phyloP scores from a whole-genome alignment of 148 eudicot genomes.

The Fagopyrum esculentum region DNA sequence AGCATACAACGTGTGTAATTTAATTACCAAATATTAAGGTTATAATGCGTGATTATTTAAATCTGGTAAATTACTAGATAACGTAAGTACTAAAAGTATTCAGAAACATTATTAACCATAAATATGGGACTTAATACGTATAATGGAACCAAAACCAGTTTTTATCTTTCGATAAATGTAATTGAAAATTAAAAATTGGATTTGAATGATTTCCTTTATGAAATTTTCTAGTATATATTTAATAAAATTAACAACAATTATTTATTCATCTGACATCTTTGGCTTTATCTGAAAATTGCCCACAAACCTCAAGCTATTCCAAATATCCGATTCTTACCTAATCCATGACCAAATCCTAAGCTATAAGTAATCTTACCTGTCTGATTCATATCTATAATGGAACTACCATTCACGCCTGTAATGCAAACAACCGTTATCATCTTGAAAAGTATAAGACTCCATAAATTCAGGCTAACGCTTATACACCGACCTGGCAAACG shows the following conservation, averaged over 20 bases:
- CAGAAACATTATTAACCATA: not conserved
- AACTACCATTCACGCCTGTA: not conserved
- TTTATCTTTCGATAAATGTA: too few species aligned
- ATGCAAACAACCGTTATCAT: not conserved
- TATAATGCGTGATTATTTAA: not conserved
- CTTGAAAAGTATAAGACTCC: not conserved
- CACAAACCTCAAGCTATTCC: not conserved
- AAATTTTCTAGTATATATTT: too few species aligned
- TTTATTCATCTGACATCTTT: not conserved
- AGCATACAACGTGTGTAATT: too few species aligned
- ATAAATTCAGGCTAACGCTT: slow-evolving; percentile 1
- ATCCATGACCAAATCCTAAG: not conserved
- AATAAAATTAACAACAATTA: too few species aligned
- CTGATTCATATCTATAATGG: too few species aligned
- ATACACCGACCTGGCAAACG: not conserved
- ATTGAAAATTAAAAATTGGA: too few species aligned
- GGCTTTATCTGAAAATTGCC: not conserved
- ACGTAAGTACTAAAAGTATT: not conserved
- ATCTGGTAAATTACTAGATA: not conserved
- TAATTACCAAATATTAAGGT: too few species aligned
- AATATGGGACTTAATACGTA: not conserved
- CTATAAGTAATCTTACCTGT: not conserved
- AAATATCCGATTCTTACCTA: not conserved
- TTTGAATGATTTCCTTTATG: not conserved
- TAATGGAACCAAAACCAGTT: too few species aligned